Conservation (phyloP, 2,329 filamentous ascomycete genomes). For the Diaporthe citriasiana region DNA sequence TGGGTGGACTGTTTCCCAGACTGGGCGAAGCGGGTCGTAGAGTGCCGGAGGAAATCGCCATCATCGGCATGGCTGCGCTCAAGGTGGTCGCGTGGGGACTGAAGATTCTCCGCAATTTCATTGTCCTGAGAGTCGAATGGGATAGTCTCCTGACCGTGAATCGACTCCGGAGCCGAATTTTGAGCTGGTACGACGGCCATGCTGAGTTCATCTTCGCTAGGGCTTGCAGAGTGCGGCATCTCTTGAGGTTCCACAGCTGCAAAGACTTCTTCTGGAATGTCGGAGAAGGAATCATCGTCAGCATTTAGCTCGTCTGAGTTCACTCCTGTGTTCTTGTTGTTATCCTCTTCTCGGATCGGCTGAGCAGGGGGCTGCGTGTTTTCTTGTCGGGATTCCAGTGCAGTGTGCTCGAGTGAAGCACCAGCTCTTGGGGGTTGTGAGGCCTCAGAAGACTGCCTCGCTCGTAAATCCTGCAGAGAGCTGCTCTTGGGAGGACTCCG, state of each 20-base stretch:
- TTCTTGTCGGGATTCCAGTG: not conserved
- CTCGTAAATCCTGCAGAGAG: not conserved
- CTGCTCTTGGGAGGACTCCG: not conserved
- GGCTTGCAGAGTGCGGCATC: conserved; percentile 19
- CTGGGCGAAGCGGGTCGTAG: conserved; percentile 35
- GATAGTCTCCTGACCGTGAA: not conserved
- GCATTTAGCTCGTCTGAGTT: conserved; percentile 50
- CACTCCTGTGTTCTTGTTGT: not conserved
- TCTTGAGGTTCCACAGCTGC: conserved; percentile 55
- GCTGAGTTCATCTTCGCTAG: conserved; percentile 48
- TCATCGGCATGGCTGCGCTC: conserved; percentile 19
- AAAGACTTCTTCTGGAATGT: conserved; percentile 66
- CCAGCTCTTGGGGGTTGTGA: conserved; percentile 1
- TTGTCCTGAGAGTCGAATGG: not conserved
- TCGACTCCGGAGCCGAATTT: not conserved
- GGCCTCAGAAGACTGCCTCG: conserved; percentile 7
- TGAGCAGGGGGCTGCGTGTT: not conserved
- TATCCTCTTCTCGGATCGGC: not conserved
- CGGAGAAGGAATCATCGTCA: conserved; percentile 71
- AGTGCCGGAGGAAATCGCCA: conserved; percentile 29
- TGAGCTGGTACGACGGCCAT: conserved; percentile 45
- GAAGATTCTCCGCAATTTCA: not conserved
- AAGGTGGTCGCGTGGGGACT: conserved; percentile 10
- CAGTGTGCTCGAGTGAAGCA: not conserved
- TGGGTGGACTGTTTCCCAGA: conserved; percentile 43